Evolutionary conservation across 495 filamentous ascomycete species (phyloP).

Genomic region (Xylaria sp.): DNA sequence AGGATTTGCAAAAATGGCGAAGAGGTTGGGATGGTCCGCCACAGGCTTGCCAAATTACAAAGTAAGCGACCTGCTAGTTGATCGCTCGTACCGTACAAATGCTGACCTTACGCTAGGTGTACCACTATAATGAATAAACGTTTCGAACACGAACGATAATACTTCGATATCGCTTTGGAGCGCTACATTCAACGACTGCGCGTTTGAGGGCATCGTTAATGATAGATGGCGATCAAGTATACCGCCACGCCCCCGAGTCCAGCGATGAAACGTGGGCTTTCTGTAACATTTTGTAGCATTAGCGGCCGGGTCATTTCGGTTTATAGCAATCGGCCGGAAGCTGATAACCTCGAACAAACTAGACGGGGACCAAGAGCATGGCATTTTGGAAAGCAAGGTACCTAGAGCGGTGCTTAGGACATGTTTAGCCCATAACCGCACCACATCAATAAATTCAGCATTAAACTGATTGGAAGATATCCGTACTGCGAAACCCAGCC

Average conservation of each 20-base stretch:
- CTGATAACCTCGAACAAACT: conserved; percentile 2
- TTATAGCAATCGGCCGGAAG: neutral
- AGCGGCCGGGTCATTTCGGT: conserved; percentile 16
- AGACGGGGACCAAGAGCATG: neutral
- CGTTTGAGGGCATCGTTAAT: conserved; percentile 17
- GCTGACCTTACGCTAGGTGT: conserved; percentile 65
- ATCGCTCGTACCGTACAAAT: neutral
- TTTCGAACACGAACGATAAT: conserved; percentile 36
- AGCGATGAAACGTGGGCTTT: conserved; percentile 21
- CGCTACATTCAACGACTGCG: conserved; percentile 33
- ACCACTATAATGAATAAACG: conserved; percentile 86
- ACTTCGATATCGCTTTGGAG: conserved; percentile 35
- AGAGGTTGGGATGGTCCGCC: conserved; percentile 80
- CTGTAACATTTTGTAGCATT: conserved; percentile 33
- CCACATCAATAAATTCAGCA: conserved; percentile 15
- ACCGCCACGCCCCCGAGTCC: conserved; percentile 24
- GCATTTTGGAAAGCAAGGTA: conserved; percentile 19
- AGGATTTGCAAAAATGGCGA: conserved; percentile 97
- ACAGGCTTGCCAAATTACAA: conserved; percentile 95
- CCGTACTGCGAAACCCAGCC: neutral
- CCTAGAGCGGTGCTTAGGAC: conserved; percentile 1
- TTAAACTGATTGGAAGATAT: neutral
- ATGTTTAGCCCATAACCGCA: conserved; percentile 5
- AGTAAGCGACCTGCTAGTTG: conserved; percentile 59
- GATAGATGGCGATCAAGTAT: neutral